These are phyloP conservation scores for Aureoboletus auriporus DNA, from an alignment of 768 basidiomycete genomes.

Conservation along the genomic window DNA sequence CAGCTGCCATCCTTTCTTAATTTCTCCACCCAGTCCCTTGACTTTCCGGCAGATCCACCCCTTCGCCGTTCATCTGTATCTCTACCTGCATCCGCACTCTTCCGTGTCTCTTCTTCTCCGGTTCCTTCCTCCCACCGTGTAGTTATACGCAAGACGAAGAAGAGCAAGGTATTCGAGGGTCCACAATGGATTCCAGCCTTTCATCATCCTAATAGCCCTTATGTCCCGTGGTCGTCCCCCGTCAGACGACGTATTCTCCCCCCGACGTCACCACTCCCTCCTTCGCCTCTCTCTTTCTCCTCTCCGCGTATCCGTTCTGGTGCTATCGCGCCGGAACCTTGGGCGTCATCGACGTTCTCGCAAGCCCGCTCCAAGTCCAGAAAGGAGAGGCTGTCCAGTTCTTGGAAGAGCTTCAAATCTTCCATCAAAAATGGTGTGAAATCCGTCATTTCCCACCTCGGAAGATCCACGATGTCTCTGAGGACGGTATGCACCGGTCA, in stretches of 20 bases:
- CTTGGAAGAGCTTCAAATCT: slow-evolving; percentile 33
- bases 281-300: slow-evolving; percentile 33
- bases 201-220: slow-evolving; percentile 52
- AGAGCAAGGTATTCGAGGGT: slow-evolving; percentile 23
- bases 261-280: slow-evolving; percentile 33
- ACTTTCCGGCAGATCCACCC: slow-evolving; percentile 8
- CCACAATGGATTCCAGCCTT: slow-evolving; percentile 36
- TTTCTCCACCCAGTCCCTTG: slow-evolving; percentile 20
- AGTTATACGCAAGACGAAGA: slow-evolving; percentile 12
- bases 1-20: slow-evolving; percentile 37
- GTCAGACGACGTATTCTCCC: slow-evolving; percentile 41
- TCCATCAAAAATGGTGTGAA: slow-evolving; percentile 24
- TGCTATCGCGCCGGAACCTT: slow-evolving; percentile 41
- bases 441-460: slow-evolving; percentile 16
- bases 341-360: slow-evolving; percentile 22
- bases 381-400: slow-evolving; percentile 16
- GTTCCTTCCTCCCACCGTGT: slow-evolving; percentile 12
- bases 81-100: slow-evolving; percentile 17
- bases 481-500: slow-evolving; percentile 7
- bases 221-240: slow-evolving; percentile 45
- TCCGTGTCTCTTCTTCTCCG: slow-evolving; percentile 13
- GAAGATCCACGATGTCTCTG: slow-evolving; percentile 13
- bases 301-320: slow-evolving; percentile 34
- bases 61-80: slow-evolving; percentile 6
- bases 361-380: slow-evolving; percentile 18